Base-by-base conservation (phyloP, 1,284 basidiomycete genomes). In the Ceratobasidium sp. region DNA sequence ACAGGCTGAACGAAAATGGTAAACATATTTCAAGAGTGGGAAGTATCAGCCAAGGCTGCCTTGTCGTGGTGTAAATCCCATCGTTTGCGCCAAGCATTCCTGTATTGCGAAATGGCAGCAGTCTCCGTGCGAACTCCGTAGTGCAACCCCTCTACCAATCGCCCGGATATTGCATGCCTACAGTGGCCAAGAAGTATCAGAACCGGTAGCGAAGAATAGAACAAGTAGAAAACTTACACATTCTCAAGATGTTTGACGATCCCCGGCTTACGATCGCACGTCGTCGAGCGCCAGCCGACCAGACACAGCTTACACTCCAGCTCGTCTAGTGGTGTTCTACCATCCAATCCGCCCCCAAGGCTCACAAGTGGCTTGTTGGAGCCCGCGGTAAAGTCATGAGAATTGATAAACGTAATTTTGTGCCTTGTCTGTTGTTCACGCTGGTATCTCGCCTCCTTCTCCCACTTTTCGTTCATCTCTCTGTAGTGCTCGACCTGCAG, bases 381-480 rank as follows among this genome's bases (percentile, higher is more conserved):
- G 53, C 24, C 31, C 24, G 53, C 6, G 14, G 22, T 14, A 24
- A 56, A 6, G 53, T 7, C 53, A 24, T 56, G 53, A 56, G 53
- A n/a, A 11, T 56, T 56, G 24, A 56, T 31, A 31, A 56, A 56
- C 24, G 24, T 3, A 56, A 56, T 31, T 6, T 14, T 24, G 16
- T 56, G n/a, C 53, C 24, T 24, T n/a, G 49, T 53, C 9, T 27
- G 19, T 27, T 53, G 49, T 22, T 53, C 49, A 4, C 49, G 49
- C 9, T 53, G 24, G 49, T 27, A 27, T n/a, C 22, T 27, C 4
- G 24, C 24, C 19, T 53, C 49, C 19, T 53, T 53, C 24, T n/a
- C 49, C 49, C 49, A 53, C 13, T n/a, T n/a, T 53, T 53, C n/a
- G 49, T 53, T 53, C 24, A 27, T 53, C 24, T 53, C 49, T n/a